These are phyloP conservation scores for Wolfiporia cocos DNA, from an alignment of 1,284 basidiomycete genomes.

Conservation along the genomic window DNA sequence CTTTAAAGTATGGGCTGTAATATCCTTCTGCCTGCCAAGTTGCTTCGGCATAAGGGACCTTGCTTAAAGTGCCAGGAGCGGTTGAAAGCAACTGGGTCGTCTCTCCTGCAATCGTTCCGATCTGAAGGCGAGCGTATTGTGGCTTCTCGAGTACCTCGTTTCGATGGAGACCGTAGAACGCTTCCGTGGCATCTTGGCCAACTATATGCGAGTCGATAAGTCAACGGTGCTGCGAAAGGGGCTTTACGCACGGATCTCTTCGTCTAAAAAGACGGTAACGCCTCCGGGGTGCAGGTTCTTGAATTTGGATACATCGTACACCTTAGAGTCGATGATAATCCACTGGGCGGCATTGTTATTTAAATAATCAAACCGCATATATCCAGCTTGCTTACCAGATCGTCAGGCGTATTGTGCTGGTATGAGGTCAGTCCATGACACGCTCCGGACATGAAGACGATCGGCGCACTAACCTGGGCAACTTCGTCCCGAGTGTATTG, in stretches of 20 bases:
- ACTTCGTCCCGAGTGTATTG: slow-evolving; percentile 49
- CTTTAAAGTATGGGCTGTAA: slow-evolving; percentile 69
- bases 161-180: slow-evolving; percentile 81
- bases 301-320: slow-evolving; percentile 80
- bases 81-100: slow-evolving; percentile 47
- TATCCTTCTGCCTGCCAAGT: slow-evolving; percentile 69
- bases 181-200: slow-evolving; percentile 82
- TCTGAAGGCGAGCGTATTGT: slow-evolving; percentile 64
- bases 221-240: not conserved
- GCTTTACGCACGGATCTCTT: slow-evolving; percentile 48
- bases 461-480: slow-evolving; percentile 36
- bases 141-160: slow-evolving; percentile 73
- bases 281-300: slow-evolving; percentile 81
- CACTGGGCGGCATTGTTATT: no score
- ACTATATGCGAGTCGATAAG: slow-evolving; percentile 20
- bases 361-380: not conserved
- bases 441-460: no score
- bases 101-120: slow-evolving; percentile 69
- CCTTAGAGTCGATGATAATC: slow-evolving; percentile 79
- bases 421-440: not conserved
- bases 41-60: slow-evolving; percentile 77
- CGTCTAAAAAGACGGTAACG: slow-evolving; percentile 64
- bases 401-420: slow-evolving; percentile 59
- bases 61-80: slow-evolving; percentile 46
- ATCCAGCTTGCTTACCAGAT: slow-evolving; percentile 35